Evolutionary conservation across 345 rosid genomes (phyloP).

Genomic region (Rhizophora mangle): DNA sequence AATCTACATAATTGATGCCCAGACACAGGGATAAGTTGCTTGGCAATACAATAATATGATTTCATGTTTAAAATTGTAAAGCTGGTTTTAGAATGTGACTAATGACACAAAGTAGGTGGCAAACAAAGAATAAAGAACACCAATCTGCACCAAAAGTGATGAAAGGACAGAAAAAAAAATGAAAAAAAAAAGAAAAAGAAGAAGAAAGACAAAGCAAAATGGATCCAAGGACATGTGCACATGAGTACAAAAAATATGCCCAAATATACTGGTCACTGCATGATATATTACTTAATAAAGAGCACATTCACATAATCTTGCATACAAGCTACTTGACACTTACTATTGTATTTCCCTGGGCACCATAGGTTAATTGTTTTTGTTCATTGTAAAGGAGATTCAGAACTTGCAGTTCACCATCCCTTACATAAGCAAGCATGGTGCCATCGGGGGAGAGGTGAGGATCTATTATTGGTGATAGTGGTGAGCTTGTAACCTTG

Average conservation of each 20-base stretch:
- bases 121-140: not conserved
- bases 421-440: conserved; percentile 68
- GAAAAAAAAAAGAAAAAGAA: too few relatives aligned
- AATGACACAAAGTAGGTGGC: not conserved
- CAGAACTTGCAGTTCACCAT: conserved; percentile 67
- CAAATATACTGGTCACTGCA: too few relatives aligned
- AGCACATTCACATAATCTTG: not conserved
- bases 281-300: not conserved
- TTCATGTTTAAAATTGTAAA: not conserved
- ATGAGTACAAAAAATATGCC: too few relatives aligned
- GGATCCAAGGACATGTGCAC: too few relatives aligned
- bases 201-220: too few relatives aligned
- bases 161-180: too few relatives aligned
- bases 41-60: not conserved
- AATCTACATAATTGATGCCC: not conserved
- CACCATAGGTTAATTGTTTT: conserved; percentile 64
- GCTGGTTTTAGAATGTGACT: not conserved
- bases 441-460: conserved; percentile 85
- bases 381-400: conserved; percentile 52
- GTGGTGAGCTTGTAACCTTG: conserved; percentile 54
- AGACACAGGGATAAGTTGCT: not conserved
- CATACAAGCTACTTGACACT: conserved; percentile 22
- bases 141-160: too few relatives aligned
- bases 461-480: conserved; percentile 75
- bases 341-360: conserved; percentile 60